phyloP scores from a whole-genome alignment of 116 monocot species.

The Iris pallida region DNA sequence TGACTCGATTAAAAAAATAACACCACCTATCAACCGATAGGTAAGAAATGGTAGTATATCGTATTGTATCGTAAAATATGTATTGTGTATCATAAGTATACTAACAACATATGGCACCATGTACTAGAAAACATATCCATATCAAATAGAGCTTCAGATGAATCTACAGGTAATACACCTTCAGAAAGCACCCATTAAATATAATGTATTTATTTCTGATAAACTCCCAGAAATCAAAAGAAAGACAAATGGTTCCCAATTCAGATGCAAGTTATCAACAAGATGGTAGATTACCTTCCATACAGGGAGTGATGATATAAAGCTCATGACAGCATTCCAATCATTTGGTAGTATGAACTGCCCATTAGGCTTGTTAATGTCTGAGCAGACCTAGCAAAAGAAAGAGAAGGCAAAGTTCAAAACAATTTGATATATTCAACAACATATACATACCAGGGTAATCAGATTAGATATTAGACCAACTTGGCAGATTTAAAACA shows the following conservation, averaged over 20 bases:
- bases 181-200: conserved; percentile 3
- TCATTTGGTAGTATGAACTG: conserved; percentile 90
- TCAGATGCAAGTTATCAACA: background rate
- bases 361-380: conserved; percentile 98
- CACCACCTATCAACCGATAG: too few species aligned
- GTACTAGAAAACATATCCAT: too few species aligned
- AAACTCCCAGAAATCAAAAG: background rate
- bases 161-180: too few species aligned
- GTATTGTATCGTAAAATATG: too few species aligned
- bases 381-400: conserved; percentile 83
- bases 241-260: background rate
- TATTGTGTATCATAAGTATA: too few species aligned
- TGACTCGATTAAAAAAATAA: too few species aligned
- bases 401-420: background rate
- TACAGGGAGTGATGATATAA: conserved; percentile 91
- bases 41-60: too few species aligned
- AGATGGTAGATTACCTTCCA: conserved; percentile 54
- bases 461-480: conserved; percentile 1
- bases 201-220: background rate
- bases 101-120: too few species aligned
- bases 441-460: background rate
- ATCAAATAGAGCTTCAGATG: too few species aligned
- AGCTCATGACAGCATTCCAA: conserved; percentile 59
- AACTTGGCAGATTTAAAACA: background rate
- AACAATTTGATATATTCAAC: too few species aligned